These are phyloP conservation scores for Furcasterigmium sp. DNA, from an alignment of 2,329 filamentous ascomycete species.

Conservation along the genomic window DNA sequence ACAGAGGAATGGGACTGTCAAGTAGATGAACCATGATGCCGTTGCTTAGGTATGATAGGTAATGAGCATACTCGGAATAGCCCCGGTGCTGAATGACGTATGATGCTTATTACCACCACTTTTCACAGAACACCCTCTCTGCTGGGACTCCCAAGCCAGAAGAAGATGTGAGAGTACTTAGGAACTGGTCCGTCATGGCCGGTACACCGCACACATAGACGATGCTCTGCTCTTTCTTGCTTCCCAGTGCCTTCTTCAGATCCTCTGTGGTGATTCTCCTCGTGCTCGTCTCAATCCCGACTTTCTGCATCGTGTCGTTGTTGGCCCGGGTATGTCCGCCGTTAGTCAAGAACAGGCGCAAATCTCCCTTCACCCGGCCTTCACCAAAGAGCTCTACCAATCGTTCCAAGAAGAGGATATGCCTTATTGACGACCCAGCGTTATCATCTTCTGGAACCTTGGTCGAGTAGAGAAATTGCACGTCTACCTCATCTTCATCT, in stretches of 20 bases:
- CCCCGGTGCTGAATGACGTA: too few relatives aligned
- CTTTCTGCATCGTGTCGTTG: too few relatives aligned
- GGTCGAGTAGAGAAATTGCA: constrained; percentile 61
- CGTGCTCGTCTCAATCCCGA: too few relatives aligned
- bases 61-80: too few relatives aligned
- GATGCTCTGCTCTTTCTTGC: constrained; percentile 28
- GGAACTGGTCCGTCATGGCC: constrained; percentile 63
- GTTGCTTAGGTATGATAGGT: too few relatives aligned
- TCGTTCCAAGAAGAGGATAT: constrained; percentile 47
- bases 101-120: constrained; percentile 26
- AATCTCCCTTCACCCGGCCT: constrained; percentile 29
- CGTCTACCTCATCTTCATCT: constrained; percentile 23
- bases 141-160: constrained; percentile 17
- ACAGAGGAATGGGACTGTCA: too few relatives aligned
- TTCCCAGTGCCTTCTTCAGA: constrained; percentile 31
- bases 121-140: constrained; percentile 26
- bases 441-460: constrained; percentile 24
- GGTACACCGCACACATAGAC: constrained; percentile 67
- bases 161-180: constrained; percentile 35
- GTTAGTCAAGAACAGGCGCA: constrained; percentile 43
- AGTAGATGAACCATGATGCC: too few relatives aligned
- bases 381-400: constrained; percentile 34
- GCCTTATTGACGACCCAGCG: constrained; percentile 9
- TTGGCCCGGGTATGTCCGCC: not conserved
- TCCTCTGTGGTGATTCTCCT: constrained; percentile 36